Percentiles rank a stretch among this genome's conserved stretches.
Conservation (phyloP, 2,329 filamentous ascomycete genomes). For the Nigrograna mackinnonii region DNA sequence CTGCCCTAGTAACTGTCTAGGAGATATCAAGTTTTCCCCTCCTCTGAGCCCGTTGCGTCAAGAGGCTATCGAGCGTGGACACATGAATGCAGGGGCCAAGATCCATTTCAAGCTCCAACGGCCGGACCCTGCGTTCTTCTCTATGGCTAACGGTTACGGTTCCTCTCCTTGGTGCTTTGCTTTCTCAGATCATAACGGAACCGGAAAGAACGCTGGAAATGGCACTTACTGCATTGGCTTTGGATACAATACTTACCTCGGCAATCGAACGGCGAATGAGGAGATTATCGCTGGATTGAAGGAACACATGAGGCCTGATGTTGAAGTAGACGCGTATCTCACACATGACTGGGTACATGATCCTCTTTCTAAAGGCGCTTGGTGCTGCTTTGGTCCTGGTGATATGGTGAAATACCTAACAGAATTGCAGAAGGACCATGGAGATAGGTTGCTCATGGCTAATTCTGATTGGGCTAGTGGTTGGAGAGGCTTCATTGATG, state of each 20-base stretch:
- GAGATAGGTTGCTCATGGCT: constrained; percentile 32
- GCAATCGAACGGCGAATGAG: too few species aligned
- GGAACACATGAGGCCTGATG: background rate
- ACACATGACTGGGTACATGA: constrained; percentile 35
- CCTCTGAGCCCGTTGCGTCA: background rate
- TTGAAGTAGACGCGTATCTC: background rate
- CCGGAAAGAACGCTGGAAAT: too few species aligned
- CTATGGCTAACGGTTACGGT: too few species aligned
- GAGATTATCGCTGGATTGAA: background rate
- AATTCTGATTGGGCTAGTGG: constrained; percentile 39
- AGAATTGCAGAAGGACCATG: constrained; percentile 27
- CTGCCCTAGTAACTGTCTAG: too few species aligned
- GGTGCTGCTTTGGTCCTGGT: constrained; percentile 19
- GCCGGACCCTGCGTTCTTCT: too few species aligned
- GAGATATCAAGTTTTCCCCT: background rate
- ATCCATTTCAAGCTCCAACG: background rate
- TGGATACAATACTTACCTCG: too few species aligned
- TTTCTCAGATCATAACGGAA: too few species aligned
- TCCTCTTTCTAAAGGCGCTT: constrained; percentile 29
- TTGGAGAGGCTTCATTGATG: constrained; percentile 39
- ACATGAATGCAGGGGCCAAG: background rate
- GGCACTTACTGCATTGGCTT: too few species aligned
- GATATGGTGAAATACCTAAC: constrained; percentile 19
- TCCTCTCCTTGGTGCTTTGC: background rate
- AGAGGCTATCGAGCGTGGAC: background rate